A percentile compares a stretch with the other conserved stretches of the same genome.
Conservation (phyloP, 1,284 basidiomycete genomes). For the Cryptococcus sp. region DNA sequence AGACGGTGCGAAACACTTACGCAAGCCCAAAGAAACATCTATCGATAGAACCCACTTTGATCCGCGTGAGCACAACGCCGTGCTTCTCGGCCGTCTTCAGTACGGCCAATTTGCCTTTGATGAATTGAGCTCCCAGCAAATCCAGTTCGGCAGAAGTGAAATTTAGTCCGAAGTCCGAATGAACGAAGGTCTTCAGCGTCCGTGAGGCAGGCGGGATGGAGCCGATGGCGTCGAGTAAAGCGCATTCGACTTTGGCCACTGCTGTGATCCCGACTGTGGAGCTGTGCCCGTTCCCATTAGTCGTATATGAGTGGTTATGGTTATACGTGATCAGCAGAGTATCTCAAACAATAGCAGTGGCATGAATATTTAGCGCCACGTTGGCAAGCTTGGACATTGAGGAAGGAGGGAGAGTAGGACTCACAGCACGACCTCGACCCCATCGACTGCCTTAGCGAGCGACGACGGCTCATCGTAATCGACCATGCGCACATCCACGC, state of each 20-base stretch:
- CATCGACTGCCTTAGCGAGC: too few species aligned
- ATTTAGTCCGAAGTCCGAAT: conserved; percentile 22
- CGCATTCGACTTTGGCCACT: conserved; percentile 56
- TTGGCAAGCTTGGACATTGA: too few species aligned
- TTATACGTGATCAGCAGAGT: too few species aligned
- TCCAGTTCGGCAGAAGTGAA: conserved; percentile 20
- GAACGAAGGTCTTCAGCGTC: conserved; percentile 21
- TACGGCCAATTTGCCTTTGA: conserved; percentile 15
- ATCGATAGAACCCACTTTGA: conserved; percentile 16
- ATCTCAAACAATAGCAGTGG: too few species aligned
- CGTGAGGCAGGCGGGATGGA: neutral
- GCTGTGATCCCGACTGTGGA: conserved; percentile 21
- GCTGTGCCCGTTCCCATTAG: too few species aligned
- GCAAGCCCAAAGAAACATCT: conserved; percentile 10
- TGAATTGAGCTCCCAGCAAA: conserved; percentile 1
- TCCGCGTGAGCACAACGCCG: conserved; percentile 13
- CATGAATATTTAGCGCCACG: too few species aligned
- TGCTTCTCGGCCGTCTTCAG: conserved; percentile 10
- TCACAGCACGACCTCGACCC: too few species aligned
- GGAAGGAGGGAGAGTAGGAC: too few species aligned
- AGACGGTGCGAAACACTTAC: conserved; percentile 6
- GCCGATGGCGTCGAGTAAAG: conserved; percentile 9
- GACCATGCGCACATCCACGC: too few species aligned
- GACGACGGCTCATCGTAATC: too few species aligned
- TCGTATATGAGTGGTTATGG: too few species aligned